phyloP scores from a whole-genome alignment of 345 rosid species.

The Eucalyptus cloeziana region DNA sequence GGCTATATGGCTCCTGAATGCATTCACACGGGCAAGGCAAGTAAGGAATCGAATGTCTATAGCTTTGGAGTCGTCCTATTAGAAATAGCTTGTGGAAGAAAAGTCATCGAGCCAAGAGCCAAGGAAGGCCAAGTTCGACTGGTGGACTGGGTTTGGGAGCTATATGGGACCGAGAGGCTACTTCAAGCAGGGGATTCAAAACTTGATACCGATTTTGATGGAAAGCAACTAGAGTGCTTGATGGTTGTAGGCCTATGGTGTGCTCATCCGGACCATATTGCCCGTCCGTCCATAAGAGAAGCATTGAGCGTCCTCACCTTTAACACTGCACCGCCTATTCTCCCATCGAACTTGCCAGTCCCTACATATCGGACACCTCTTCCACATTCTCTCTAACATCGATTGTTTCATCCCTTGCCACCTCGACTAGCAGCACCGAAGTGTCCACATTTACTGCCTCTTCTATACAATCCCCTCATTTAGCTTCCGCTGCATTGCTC shows the following conservation, averaged over 20 bases:
- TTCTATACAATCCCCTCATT: neutral
- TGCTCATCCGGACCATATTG: neutral
- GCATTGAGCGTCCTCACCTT: neutral
- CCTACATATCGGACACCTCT: rapidly evolving
- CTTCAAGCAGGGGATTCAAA: rapidly evolving
- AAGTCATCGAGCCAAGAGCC: neutral
- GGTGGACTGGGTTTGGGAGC: neutral
- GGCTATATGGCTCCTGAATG: neutral
- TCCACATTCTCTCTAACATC: neutral
- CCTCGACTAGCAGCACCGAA: rapidly evolving
- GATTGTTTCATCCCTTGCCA: rapidly evolving
- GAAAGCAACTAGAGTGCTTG: neutral
- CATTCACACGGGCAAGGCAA: rapidly evolving
- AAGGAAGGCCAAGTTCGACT: neutral
- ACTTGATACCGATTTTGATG: neutral
- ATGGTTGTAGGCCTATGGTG: neutral
- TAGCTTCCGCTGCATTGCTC: neutral
- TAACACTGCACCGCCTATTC: rapidly evolving
- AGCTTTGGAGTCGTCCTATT: neutral
- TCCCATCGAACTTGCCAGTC: neutral
- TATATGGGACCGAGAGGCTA: rapidly evolving
- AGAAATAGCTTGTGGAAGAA: neutral
- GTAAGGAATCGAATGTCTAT: neutral
- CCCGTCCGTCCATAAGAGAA: neutral
- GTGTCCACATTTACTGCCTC: too few species aligned